Conservation (phyloP, 768 basidiomycete genomes). For the Auricularia sp. region DNA sequence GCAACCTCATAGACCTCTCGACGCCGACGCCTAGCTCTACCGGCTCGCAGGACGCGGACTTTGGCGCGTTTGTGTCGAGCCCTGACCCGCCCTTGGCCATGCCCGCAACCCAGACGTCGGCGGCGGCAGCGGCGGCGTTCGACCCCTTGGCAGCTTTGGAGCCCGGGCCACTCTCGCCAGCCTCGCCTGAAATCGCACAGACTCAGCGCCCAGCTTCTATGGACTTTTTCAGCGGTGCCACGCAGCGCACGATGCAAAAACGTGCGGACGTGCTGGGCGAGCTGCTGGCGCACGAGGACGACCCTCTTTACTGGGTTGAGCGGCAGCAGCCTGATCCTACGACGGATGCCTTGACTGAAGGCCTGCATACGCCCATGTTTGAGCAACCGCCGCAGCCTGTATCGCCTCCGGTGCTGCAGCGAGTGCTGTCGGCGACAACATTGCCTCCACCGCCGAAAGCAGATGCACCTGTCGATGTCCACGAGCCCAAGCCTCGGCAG, state of each 20-base stretch:
- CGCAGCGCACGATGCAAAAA: conserved; percentile 39
- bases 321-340: neutral
- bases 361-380: neutral
- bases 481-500: neutral
- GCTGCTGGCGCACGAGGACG: conserved; percentile 54
- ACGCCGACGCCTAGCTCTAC: neutral
- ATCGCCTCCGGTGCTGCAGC: neutral
- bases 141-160: neutral
- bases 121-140: neutral
- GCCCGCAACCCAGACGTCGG: neutral
- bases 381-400: neutral
- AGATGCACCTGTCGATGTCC: neutral
- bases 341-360: neutral
- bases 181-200: neutral
- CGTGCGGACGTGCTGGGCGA: conserved; percentile 51
- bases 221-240: conserved; percentile 47
- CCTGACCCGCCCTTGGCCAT: conserved; percentile 10
- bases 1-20: neutral
- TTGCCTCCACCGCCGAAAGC: no score
- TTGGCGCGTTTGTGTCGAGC: conserved; percentile 51
- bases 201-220: conserved; percentile 10
- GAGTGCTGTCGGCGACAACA: no score
- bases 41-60: conserved; percentile 31
- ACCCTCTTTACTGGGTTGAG: conserved; percentile 52
- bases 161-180: neutral